phyloP scores from a whole-genome alignment of 306 rosid genomes.

The Citrullus colocynthis region DNA sequence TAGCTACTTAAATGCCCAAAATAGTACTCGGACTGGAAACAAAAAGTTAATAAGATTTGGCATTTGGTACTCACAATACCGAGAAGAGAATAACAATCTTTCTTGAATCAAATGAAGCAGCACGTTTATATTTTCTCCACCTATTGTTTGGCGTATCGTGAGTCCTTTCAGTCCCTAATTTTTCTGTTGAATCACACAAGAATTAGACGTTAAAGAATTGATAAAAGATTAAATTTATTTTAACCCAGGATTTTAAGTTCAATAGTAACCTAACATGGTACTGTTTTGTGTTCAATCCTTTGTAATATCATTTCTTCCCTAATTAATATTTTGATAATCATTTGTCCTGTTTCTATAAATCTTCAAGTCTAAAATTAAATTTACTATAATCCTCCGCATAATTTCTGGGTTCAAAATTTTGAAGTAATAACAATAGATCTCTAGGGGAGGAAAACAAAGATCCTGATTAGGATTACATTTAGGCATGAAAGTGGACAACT shows the following conservation, averaged over 20 bases:
- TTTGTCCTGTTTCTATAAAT: no score
- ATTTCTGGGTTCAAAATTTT: no score
- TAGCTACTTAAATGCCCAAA: background rate
- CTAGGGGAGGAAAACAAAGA: background rate
- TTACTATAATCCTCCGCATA: no score
- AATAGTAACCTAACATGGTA: no score
- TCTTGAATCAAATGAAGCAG: conserved; percentile 78
- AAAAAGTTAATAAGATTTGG: background rate
- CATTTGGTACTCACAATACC: conserved; percentile 51
- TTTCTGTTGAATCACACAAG: conserved; percentile 32
- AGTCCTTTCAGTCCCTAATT: conserved; percentile 48
- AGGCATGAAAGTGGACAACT: background rate
- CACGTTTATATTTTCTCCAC: conserved; percentile 71
- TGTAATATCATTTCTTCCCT: no score
- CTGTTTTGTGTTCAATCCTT: no score
- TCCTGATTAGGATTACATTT: background rate
- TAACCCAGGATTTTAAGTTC: no score
- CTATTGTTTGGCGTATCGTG: conserved; percentile 58
- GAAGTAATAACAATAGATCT: background rate
- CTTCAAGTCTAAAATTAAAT: no score
- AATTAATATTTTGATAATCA: no score
- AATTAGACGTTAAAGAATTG: background rate
- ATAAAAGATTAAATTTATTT: no score
- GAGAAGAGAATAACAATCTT: conserved; percentile 82
- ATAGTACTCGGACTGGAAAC: background rate